Base-by-base conservation (phyloP, 2,329 filamentous ascomycete genomes). In the Dactylellina drechsleri region DNA sequence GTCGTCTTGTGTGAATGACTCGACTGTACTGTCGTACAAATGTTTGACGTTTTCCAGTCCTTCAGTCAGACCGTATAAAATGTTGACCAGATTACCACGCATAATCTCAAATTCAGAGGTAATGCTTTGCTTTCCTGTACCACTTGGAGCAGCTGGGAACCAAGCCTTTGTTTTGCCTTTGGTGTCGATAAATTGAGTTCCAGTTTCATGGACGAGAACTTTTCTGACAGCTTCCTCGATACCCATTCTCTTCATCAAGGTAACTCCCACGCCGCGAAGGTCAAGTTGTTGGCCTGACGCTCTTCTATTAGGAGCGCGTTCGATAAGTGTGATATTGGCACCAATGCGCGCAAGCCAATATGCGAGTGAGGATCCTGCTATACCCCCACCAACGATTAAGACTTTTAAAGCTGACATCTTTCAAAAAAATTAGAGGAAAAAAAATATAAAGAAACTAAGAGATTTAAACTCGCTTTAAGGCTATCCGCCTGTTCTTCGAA, bases 71-170 rank as follows among this genome's bases (percentile, higher is more conserved):
- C 86, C 82, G 77, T 85, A 85, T 0, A 89, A 79, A 1, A 88
- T 81, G 10, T 81, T 80, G 2, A 84, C 83, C n/a, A 89, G 78
- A 61, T 88, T 85, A 0, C 85, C 86, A 7, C 87, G 82, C 83
- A 89, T 85, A 57, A 89, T 85, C 81, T 89, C 87, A 72, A 83
- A 88, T 66, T 89, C 87, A 71, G 83, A 85, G 0, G 85, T 86
- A 26, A 87, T 79, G 7, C 80, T 81, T 77, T 86, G 84, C 36
- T 77, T 78, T 0, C 84, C 83, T 61, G 82, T 80, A 2, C 83
- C 84, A 0, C 83, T 80, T 58, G 81, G 81, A 76, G 84, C 83
- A 40, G 81, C 80, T 20, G 78, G 78, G 52, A 86, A 81, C 3
- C 79, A 80, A n/a, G 84, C 86, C 49, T 80, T 79, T 1, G 78